Conservation (phyloP, 2,329 filamentous ascomycete genomes). For the Aspergillus aculeatus region DNA sequence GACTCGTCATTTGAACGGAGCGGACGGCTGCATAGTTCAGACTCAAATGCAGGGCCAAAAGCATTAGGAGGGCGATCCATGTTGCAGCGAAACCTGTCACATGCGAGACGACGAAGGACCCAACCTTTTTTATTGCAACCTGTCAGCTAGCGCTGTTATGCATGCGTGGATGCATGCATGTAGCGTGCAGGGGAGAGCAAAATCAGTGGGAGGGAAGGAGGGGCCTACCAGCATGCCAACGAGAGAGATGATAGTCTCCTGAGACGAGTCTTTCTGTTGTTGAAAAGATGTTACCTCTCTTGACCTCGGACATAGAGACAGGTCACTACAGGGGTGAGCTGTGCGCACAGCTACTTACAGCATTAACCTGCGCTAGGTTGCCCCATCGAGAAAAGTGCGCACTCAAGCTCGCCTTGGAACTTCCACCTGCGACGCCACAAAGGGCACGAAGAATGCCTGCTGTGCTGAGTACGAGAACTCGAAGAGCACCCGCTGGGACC, state of each 20-base stretch:
- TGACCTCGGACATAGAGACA: not conserved
- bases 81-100: constrained; percentile 71
- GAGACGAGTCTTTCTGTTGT: constrained; percentile 76
- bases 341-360: constrained; percentile 45
- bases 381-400: constrained; percentile 86
- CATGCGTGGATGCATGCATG: not conserved
- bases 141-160: not conserved
- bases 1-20: constrained; percentile 74
- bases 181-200: constrained; percentile 5
- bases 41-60: constrained; percentile 74
- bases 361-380: constrained; percentile 90
- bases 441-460: constrained; percentile 64
- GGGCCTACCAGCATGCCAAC: constrained; percentile 71
- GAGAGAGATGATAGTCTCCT: constrained; percentile 89
- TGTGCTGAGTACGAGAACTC: constrained; percentile 59
- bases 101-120: constrained; percentile 75
- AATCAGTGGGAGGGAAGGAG: not conserved
- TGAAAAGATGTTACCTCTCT: not conserved
- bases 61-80: constrained; percentile 67
- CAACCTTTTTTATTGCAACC: constrained; percentile 49
- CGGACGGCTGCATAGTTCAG: constrained; percentile 86
- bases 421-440: constrained; percentile 87
- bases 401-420: constrained; percentile 85
- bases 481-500: constrained; percentile 57
- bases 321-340: not conserved